Evolutionary conservation across 2,329 filamentous ascomycete species (phyloP).

Genomic region (Orbilia ellipsospora): DNA sequence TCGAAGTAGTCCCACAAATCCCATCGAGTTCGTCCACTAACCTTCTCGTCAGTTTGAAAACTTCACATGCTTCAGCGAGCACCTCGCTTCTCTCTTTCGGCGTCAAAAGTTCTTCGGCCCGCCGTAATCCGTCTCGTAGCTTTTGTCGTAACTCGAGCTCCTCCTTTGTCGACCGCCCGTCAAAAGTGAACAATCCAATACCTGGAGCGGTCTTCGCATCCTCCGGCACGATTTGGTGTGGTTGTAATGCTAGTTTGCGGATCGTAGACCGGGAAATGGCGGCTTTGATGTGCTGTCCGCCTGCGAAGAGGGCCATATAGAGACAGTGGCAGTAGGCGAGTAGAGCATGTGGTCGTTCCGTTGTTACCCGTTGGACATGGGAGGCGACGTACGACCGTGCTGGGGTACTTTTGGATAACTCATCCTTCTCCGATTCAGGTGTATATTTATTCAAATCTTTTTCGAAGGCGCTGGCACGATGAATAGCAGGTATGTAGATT

Average conservation of each 20-base stretch:
- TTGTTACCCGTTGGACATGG: slow-evolving; percentile 29
- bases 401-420: slow-evolving; percentile 22
- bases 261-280: slow-evolving; percentile 40
- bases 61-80: slow-evolving; percentile 38
- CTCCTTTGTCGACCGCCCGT: slow-evolving; percentile 49
- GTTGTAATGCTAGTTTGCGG: slow-evolving; percentile 41
- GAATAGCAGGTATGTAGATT: slow-evolving; percentile 47
- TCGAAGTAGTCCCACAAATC: slow-evolving; percentile 32
- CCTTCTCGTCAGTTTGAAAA: slow-evolving; percentile 46
- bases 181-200: slow-evolving; percentile 45
- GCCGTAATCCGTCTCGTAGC: slow-evolving; percentile 40
- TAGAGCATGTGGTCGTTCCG: slow-evolving; percentile 38
- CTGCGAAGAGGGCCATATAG: slow-evolving; percentile 53
- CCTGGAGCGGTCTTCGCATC: slow-evolving; percentile 41
- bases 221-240: slow-evolving; percentile 38
- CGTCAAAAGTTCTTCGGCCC: slow-evolving; percentile 40
- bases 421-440: slow-evolving; percentile 32
- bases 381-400: slow-evolving; percentile 33
- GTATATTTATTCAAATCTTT: slow-evolving; percentile 27
- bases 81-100: slow-evolving; percentile 44
- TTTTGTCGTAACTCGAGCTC: slow-evolving; percentile 43
- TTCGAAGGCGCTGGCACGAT: slow-evolving; percentile 41
- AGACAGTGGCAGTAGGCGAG: slow-evolving; percentile 50
- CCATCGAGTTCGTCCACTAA: slow-evolving; percentile 50
- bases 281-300: slow-evolving; percentile 53